phyloP scores from a whole-genome alignment of 2,329 filamentous ascomycete genomes.

The Trichoderma gracile region DNA sequence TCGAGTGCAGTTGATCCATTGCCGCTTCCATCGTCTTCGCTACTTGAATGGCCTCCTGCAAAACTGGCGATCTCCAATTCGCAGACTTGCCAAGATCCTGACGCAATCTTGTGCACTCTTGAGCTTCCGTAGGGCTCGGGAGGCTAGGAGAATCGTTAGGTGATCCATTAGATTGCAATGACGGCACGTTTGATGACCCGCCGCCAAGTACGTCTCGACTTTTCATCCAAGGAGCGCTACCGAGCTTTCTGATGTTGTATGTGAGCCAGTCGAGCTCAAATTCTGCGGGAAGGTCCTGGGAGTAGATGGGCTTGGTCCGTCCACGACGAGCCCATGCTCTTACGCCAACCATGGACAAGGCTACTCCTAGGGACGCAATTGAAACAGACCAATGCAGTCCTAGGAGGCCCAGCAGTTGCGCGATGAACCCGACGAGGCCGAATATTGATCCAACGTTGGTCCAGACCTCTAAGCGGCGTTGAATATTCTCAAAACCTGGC shows the following conservation, averaged over 20 bases:
- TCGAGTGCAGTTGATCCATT: background rate
- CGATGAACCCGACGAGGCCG: constrained; percentile 32
- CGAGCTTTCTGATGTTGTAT: background rate
- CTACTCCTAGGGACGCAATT: background rate
- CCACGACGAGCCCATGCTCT: constrained; percentile 19
- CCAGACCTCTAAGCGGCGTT: background rate
- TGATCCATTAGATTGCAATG: no score
- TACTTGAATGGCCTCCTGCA: constrained; percentile 26
- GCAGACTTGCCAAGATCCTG: background rate
- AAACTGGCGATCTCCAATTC: background rate
- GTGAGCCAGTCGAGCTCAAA: constrained; percentile 22
- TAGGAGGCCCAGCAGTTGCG: constrained; percentile 34
- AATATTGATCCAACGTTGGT: constrained; percentile 25
- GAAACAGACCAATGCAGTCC: constrained; percentile 19
- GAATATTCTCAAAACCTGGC: background rate
- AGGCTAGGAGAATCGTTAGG: no score
- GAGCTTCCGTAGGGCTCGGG: background rate
- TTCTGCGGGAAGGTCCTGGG: background rate
- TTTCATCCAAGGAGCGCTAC: background rate
- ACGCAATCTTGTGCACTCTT: background rate
- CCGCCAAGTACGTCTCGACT: no score
- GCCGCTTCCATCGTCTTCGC: constrained; percentile 29
- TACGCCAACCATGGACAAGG: background rate
- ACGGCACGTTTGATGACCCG: no score
- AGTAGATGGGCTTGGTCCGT: background rate